phyloP scores from a whole-genome alignment of 2,329 filamentous ascomycete species.

The Colletotrichum sp. region DNA sequence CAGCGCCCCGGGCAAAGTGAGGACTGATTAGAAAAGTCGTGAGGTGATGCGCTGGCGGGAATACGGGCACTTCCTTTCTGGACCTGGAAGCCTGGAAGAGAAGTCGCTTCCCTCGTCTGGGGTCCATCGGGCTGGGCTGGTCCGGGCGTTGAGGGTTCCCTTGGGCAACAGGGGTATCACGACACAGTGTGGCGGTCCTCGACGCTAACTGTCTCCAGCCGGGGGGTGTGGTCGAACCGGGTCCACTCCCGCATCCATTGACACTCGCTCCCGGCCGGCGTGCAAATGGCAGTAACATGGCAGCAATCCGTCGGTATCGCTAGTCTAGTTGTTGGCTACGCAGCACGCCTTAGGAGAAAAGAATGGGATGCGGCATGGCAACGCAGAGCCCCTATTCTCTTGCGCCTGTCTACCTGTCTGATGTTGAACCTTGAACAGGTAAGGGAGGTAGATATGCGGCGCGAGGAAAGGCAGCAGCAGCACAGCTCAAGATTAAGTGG shows the following conservation, averaged over 20 bases:
- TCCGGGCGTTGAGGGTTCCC: background rate
- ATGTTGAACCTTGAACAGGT: background rate
- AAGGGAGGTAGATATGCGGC: background rate
- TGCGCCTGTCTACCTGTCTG: background rate
- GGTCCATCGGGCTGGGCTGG: background rate
- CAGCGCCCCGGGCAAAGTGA: background rate
- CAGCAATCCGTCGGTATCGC: background rate
- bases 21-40: background rate
- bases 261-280: background rate
- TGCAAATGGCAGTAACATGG: background rate
- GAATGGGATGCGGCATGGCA: background rate
- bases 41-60: background rate
- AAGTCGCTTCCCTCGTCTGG: background rate
- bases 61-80: background rate
- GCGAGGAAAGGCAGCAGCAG: background rate
- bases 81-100: background rate
- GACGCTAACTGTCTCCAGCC: background rate
- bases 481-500: background rate
- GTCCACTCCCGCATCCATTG: constrained; percentile 1
- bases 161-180: background rate
- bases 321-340: background rate
- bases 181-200: background rate
- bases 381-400: background rate
- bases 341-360: background rate
- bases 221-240: background rate